These are phyloP conservation scores for Daldinia loculata DNA, from an alignment of 495 filamentous ascomycete genomes.

Conservation along the genomic window DNA sequence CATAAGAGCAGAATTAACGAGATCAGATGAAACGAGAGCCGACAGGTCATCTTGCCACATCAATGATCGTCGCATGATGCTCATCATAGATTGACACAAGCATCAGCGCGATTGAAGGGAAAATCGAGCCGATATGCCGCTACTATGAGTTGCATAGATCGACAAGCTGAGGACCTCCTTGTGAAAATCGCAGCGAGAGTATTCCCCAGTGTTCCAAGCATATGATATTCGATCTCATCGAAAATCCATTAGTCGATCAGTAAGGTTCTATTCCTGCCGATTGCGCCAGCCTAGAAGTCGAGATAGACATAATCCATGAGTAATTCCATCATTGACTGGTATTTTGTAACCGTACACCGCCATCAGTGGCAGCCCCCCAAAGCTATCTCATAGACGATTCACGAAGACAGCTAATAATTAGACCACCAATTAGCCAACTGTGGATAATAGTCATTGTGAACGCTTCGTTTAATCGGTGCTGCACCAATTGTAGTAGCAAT, in stretches of 20 bases:
- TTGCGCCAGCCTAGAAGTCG: too few species aligned
- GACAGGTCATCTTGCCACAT: conserved; percentile 4
- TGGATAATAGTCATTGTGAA: neutral
- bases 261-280: neutral
- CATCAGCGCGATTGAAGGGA: conserved; percentile 3
- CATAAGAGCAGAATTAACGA: conserved; percentile 9
- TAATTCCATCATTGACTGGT: neutral
- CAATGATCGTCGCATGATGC: conserved; percentile 27
- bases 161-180: conserved; percentile 8
- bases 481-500: neutral
- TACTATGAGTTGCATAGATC: conserved; percentile 11
- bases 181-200: conserved; percentile 20
- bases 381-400: neutral
- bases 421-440: neutral
- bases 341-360: neutral
- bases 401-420: neutral
- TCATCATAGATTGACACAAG: conserved; percentile 9
- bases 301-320: neutral
- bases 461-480: neutral
- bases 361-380: too few species aligned
- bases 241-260: neutral
- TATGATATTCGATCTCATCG: neutral
- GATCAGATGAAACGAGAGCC: conserved; percentile 33
- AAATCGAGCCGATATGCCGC: conserved; percentile 28
- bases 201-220: neutral